phyloP scores from a whole-genome alignment of 2,329 filamentous ascomycete species.

The Alternaria angustiovoidea region DNA sequence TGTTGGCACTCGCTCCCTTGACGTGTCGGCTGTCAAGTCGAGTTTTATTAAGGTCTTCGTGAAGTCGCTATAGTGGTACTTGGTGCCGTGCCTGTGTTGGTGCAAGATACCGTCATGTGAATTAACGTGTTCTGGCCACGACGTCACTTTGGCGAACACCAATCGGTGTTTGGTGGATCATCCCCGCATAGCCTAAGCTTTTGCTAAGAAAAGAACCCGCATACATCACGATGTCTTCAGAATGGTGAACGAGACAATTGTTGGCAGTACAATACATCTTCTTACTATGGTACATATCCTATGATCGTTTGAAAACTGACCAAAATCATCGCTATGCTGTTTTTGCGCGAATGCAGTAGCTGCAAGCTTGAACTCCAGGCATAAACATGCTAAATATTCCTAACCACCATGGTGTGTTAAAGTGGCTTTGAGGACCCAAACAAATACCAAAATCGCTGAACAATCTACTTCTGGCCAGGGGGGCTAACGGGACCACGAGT shows the following conservation, averaged over 20 bases:
- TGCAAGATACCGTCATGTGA: constrained; percentile 1
- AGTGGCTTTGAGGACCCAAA: neutral
- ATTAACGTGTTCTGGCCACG: constrained; percentile 8
- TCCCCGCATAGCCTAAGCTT: constrained; percentile 23
- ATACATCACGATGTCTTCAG: neutral
- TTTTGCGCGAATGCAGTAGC: neutral
- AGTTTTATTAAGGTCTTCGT: neutral
- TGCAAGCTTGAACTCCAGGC: neutral
- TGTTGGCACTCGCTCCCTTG: neutral
- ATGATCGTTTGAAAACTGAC: neutral
- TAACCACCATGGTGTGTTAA: neutral
- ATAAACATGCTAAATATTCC: neutral
- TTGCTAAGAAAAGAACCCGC: neutral
- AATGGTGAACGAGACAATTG: neutral
- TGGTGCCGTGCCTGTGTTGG: neutral
- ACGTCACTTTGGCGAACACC: constrained; percentile 21
- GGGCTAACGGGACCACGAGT: constrained; percentile 39
- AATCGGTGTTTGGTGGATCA: constrained; percentile 19
- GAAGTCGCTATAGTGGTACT: neutral
- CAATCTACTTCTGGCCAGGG: neutral
- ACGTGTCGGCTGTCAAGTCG: neutral
- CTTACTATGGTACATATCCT: constrained; percentile 5
- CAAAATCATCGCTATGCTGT: neutral
- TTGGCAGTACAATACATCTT: neutral
- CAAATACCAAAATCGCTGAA: neutral